Evolutionary conservation across 306 rosid genomes (phyloP), one percentile per base, ranked within the genome.

Genomic region (Abrus pulchellus): DNA sequence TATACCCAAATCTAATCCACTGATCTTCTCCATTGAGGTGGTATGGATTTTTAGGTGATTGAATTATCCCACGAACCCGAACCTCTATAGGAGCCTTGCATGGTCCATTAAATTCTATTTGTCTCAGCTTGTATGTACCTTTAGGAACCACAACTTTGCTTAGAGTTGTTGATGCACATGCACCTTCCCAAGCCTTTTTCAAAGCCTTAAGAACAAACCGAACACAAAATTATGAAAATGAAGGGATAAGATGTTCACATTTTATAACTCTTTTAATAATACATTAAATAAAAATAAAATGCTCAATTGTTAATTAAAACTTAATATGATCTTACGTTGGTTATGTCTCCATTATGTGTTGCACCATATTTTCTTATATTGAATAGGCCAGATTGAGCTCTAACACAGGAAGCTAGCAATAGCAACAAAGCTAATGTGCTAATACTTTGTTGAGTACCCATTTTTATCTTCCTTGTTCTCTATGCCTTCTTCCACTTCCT

Each of bases 21-120:
- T 43, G 38, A 9, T 57, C 54, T 9, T 80, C 65, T 5, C 71
- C 76, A 13, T 50, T 44, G 13, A 78, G 13, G 1, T 63, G 54
- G 5, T 3, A 13, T 3, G 71, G 41, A 14, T 68, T 52, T 50
- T 6, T 6, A 3, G 90, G 87, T 4, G 94, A 86, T 70, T 65
- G 56, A 27, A 90, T 34, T 55, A 83, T 83, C 3, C 88, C 89
- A 13, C 57, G 76, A 60, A 85, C 62, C 2, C 74, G 75, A 77
- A 88, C 0, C 34, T 83, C 84, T 47, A 88, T 77, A 2, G 87
- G 86, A 33, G 80, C 89, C 66, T 83, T 68, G 40, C 91, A 88
- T 13, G 91, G 91, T 20, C 91, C 77, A 2, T 36, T 52, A 68
- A 48, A 12, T 47, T 68, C 43, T 29, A 48, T 47, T 68, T 47